These are phyloP conservation scores for Globisporangium abappressorium DNA, from an alignment of 352 stramenopile genomes.

Conservation along the genomic window DNA sequence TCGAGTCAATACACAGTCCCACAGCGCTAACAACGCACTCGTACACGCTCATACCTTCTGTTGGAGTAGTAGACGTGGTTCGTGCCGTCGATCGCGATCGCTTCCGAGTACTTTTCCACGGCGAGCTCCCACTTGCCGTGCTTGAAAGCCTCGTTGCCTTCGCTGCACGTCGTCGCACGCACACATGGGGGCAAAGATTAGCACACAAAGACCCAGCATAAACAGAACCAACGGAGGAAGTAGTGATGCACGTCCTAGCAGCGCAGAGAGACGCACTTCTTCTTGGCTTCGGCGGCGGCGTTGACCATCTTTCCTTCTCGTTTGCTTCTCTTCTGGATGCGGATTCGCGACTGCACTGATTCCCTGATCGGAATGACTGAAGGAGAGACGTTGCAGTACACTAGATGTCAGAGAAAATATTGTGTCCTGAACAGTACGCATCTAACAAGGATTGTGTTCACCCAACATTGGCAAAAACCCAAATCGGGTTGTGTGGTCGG, in stretches of 20 bases:
- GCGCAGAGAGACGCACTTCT: constrained; percentile 46
- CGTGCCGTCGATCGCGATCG: constrained; percentile 80
- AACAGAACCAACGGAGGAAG: too few species aligned
- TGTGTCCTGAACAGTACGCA: background rate
- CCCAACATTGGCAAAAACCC: too few species aligned
- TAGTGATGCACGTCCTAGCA: background rate
- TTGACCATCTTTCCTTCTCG: constrained; percentile 44
- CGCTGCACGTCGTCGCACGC: constrained; percentile 30
- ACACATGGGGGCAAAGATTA: background rate
- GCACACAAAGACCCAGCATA: background rate
- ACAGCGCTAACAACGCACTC: background rate
- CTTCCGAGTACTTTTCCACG: constrained; percentile 92
- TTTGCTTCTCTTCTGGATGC: background rate
- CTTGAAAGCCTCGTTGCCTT: constrained; percentile 96
- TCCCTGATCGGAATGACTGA: background rate
- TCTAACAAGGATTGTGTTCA: background rate
- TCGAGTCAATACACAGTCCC: background rate
- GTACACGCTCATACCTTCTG: constrained; percentile 46
- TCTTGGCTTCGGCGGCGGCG: constrained; percentile 77
- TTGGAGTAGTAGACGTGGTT: constrained; percentile 96
- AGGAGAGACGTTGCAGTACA: background rate
- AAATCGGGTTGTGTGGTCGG: too few species aligned
- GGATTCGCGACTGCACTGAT: constrained; percentile 1
- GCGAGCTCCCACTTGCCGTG: constrained; percentile 83
- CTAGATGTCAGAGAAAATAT: background rate